Conservation (phyloP, 805 yeast genomes). For the Brettanomyces nanus region DNA sequence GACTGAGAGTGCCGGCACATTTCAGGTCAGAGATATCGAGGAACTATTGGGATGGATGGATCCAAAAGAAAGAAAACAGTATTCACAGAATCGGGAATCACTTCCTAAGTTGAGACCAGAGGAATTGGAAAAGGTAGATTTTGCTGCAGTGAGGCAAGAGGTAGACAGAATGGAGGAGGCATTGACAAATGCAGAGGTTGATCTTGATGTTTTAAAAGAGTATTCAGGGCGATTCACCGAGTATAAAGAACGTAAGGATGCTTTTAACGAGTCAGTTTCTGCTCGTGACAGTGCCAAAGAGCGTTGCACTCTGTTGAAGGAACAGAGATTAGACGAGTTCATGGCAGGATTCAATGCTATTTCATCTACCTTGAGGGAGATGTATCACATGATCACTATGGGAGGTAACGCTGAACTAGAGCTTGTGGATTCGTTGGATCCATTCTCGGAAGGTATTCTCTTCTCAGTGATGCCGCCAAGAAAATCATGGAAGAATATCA, state of each 20-base stretch:
- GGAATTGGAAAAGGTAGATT: slow-evolving; percentile 41
- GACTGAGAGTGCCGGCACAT: slow-evolving; percentile 23
- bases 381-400: slow-evolving; percentile 98
- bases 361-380: slow-evolving; percentile 82
- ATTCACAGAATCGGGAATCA: slow-evolving; percentile 4
- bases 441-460: slow-evolving; percentile 94
- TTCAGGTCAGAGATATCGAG: slow-evolving; percentile 47
- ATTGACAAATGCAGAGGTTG: slow-evolving; percentile 50
- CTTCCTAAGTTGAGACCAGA: slow-evolving; percentile 28
- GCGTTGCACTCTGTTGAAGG: slow-evolving; percentile 59
- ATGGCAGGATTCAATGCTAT: slow-evolving; percentile 88
- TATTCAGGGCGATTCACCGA: slow-evolving; percentile 64
- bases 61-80: slow-evolving; percentile 19
- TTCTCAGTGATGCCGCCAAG: slow-evolving; percentile 99
- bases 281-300: slow-evolving; percentile 57
- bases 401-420: slow-evolving; percentile 99
- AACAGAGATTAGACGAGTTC: slow-evolving; percentile 75
- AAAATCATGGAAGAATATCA: slow-evolving; percentile 93
- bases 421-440: slow-evolving; percentile 89
- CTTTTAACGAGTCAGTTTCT: slow-evolving; percentile 59
- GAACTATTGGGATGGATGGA: slow-evolving; percentile 45
- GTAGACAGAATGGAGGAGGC: slow-evolving; percentile 48
- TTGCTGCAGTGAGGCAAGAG: slow-evolving; percentile 40
- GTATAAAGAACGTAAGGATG: slow-evolving; percentile 52
- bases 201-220: slow-evolving; percentile 68